Conservation (phyloP, 2,329 filamentous ascomycete genomes). For the Drechslerella stenobrocha region DNA sequence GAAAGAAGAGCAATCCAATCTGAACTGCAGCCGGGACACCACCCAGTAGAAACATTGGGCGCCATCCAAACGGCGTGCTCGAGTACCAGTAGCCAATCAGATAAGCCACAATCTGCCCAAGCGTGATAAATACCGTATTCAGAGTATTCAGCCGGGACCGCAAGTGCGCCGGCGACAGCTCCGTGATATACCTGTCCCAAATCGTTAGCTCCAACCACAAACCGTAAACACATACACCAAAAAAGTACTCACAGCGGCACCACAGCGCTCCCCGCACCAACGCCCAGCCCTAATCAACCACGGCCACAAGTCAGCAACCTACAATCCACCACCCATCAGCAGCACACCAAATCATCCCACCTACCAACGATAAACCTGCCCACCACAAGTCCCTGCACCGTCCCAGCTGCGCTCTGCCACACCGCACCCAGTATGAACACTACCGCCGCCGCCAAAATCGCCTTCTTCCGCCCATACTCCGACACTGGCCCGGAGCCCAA, state of each 20-base stretch:
- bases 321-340: background rate
- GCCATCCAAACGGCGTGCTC: conserved; percentile 65
- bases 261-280: conserved; percentile 78
- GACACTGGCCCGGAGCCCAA: conserved; percentile 68
- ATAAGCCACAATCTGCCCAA: conserved; percentile 88
- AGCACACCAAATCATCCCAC: background rate
- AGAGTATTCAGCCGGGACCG: conserved; percentile 81
- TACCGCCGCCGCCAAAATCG: conserved; percentile 67
- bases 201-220: conserved; percentile 20
- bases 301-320: background rate
- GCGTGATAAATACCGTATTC: conserved; percentile 78
- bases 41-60: conserved; percentile 88
- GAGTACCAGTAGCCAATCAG: conserved; percentile 70
- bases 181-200: conserved; percentile 72
- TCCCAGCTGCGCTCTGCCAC: conserved; percentile 64
- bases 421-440: conserved; percentile 71
- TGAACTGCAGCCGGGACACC: conserved; percentile 75
- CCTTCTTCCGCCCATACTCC: conserved; percentile 64
- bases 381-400: conserved; percentile 67
- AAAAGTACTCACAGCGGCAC: conserved; percentile 71
- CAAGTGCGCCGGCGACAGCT: conserved; percentile 75
- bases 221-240: background rate
- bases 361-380: conserved; percentile 66
- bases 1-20: conserved; percentile 65
- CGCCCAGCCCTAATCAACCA: conserved; percentile 65